A percentile compares a stretch with the other conserved stretches of the same genome.
Evolutionary conservation across 768 basidiomycete genomes (phyloP).

Genomic region (Serendipita vermifera): DNA sequence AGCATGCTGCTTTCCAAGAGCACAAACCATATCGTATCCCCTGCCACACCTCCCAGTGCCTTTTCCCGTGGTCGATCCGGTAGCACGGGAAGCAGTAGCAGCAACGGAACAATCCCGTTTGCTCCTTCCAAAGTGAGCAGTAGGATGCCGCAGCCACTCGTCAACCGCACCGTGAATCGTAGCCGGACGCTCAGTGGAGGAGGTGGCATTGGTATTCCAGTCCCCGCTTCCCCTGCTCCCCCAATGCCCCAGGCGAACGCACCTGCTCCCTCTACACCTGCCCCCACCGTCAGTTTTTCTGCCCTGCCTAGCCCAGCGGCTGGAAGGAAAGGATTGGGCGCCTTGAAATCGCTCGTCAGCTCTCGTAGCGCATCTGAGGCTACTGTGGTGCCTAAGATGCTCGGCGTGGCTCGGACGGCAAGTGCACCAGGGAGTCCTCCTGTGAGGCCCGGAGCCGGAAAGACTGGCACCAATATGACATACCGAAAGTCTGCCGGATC

Average conservation of each 20-base stretch:
- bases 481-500: slow-evolving; percentile 6
- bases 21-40: not conserved
- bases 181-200: not conserved
- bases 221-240: not conserved
- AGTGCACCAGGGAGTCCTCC: slow-evolving; percentile 3
- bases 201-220: not conserved
- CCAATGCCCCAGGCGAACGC: too few relatives aligned
- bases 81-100: not conserved
- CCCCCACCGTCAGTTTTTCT: not conserved
- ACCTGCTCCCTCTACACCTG: too few relatives aligned
- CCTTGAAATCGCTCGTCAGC: not conserved
- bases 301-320: not conserved
- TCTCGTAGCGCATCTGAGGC: not conserved
- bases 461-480: not conserved
- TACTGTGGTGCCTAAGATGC: not conserved
- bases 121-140: not conserved
- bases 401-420: not conserved
- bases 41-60: not conserved
- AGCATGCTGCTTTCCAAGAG: not conserved
- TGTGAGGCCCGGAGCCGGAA: not conserved
- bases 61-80: not conserved
- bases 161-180: too few relatives aligned
- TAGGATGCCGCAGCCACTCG: not conserved
- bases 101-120: not conserved
- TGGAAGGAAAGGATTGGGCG: not conserved